Conservation (phyloP, 768 basidiomycete species). For the Hericium alpestre region DNA sequence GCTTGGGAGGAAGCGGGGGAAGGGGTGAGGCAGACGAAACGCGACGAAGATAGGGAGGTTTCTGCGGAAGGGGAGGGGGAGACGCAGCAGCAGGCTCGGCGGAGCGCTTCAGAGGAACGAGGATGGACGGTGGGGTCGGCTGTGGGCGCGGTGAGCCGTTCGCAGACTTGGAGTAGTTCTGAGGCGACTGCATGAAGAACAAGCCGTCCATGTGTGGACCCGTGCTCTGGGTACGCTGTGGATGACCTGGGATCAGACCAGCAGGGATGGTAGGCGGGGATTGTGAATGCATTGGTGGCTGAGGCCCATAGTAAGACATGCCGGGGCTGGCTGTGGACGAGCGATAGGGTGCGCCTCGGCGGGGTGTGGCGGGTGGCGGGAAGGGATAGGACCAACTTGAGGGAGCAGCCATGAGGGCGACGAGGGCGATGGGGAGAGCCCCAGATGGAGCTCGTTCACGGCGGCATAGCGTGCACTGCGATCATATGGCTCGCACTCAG, state of each 20-base stretch:
- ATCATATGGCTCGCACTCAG: no score
- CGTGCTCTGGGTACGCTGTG: neutral
- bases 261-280: neutral
- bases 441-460: no score
- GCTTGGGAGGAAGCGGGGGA: neutral
- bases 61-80: slow-evolving; percentile 1
- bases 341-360: no score
- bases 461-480: no score
- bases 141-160: neutral
- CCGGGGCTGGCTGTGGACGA: no score
- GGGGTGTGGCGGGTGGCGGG: no score
- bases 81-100: neutral
- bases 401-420: no score
- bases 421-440: no score
- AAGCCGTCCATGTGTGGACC: neutral
- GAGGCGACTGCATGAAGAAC: neutral
- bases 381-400: no score
- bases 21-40: neutral
- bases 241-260: neutral
- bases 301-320: neutral
- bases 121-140: neutral
- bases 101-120: neutral
- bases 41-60: slow-evolving; percentile 3
- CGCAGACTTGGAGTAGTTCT: neutral
- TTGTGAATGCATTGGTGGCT: neutral